Percentiles rank a stretch among this genome's conserved stretches.
These are phyloP conservation scores for Aspergillus sp. DNA, from an alignment of 2,329 filamentous ascomycete species.

Conservation along the genomic window DNA sequence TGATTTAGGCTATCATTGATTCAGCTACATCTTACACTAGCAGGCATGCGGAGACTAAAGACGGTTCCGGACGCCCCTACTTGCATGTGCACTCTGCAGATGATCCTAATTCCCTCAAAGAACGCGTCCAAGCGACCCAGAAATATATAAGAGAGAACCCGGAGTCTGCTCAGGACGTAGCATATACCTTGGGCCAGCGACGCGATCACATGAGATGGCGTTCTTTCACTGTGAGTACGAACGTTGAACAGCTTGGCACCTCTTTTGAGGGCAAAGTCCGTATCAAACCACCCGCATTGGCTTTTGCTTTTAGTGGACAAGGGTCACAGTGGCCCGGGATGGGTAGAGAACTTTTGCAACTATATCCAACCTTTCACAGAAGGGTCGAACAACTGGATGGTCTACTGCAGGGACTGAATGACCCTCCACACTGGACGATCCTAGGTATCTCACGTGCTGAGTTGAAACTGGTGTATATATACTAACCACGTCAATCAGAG, in stretches of 20 bases:
- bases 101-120: conserved; percentile 18
- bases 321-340: conserved; percentile 36
- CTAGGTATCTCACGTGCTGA: no score
- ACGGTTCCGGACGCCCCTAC: no score
- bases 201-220: conserved; percentile 16
- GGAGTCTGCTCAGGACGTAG: conserved; percentile 6
- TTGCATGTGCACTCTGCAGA: no score
- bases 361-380: conserved; percentile 16
- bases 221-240: conserved; percentile 7
- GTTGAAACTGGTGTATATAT: no score
- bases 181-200: conserved; percentile 15
- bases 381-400: conserved; percentile 17
- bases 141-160: conserved; percentile 8
- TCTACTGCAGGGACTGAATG: conserved; percentile 7
- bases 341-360: conserved; percentile 27
- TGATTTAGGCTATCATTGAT: no score
- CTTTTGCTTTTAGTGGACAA: conserved; percentile 37
- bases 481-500: no score
- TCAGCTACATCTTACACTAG: no score
- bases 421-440: conserved; percentile 7
- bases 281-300: conserved; percentile 3
- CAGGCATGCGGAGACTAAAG: not conserved
- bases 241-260: conserved; percentile 1
- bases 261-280: not conserved
- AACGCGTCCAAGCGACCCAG: conserved; percentile 5